These are phyloP conservation scores for Dioscorea alata DNA, from an alignment of 106 monocot genomes.

Conservation along the genomic window DNA sequence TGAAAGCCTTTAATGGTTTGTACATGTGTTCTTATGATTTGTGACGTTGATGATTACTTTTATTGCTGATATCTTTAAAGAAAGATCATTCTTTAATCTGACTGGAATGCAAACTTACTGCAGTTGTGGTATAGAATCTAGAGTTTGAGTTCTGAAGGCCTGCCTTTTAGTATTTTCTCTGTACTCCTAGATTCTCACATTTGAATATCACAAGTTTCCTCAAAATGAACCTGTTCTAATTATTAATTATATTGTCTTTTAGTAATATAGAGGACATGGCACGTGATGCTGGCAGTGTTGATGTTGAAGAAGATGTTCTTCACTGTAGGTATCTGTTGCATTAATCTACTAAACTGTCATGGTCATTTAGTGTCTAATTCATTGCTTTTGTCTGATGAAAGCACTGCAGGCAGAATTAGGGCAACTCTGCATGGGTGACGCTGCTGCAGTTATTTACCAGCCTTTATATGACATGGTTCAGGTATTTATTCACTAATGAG, in stretches of 20 bases:
- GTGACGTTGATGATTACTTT: too few relatives aligned
- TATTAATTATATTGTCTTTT: constrained; percentile 6
- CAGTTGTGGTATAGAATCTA: too few relatives aligned
- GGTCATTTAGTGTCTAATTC: neutral
- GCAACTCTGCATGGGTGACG: constrained; percentile 52
- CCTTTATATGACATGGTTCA: constrained; percentile 87
- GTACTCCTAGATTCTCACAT: too few relatives aligned
- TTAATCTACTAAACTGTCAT: neutral
- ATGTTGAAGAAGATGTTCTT: constrained; percentile 86
- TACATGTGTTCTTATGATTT: too few relatives aligned
- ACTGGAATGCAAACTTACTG: too few relatives aligned
- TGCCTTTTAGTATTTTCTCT: too few relatives aligned
- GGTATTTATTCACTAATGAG: constrained; percentile 36
- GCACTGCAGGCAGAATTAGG: constrained; percentile 69
- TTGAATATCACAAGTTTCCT: too few relatives aligned
- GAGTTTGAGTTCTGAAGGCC: too few relatives aligned
- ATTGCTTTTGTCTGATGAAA: constrained; percentile 15
- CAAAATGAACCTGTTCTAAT: neutral
- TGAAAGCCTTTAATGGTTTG: too few relatives aligned
- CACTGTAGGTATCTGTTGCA: constrained; percentile 33
- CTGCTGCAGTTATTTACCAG: constrained; percentile 49
- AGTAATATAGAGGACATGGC: constrained; percentile 98
- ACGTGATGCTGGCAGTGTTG: constrained; percentile 85
- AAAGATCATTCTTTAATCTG: too few relatives aligned
- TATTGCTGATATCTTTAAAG: too few relatives aligned